Percentiles rank a stretch among this genome's conserved stretches.
Conservation (phyloP, 495 filamentous ascomycete genomes). For the Cercophora sp. region DNA sequence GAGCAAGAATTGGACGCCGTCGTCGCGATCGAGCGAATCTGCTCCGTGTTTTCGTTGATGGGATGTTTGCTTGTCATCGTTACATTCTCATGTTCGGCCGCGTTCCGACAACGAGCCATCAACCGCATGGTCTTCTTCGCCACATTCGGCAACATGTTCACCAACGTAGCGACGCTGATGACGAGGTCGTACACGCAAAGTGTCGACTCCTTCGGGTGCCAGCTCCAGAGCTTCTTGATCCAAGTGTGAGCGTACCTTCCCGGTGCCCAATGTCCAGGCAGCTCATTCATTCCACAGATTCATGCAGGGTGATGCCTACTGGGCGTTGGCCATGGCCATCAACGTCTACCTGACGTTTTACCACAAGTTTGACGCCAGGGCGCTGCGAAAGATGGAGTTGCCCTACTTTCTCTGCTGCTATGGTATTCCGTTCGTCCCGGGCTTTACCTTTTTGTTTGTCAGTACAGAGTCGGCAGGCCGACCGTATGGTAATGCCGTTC, state of each 20-base stretch:
- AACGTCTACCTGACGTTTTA: constrained; percentile 90
- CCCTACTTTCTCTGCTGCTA: constrained; percentile 72
- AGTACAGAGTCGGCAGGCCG: constrained; percentile 39
- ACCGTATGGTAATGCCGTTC: constrained; percentile 72
- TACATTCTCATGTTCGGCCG: constrained; percentile 59
- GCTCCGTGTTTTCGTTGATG: constrained; percentile 66
- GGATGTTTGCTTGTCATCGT: constrained; percentile 69
- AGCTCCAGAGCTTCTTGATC: constrained; percentile 70
- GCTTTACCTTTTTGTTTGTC: constrained; percentile 64
- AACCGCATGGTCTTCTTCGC: constrained; percentile 85
- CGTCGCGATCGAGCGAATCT: constrained; percentile 59
- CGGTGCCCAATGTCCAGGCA: background rate
- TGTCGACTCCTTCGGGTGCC: constrained; percentile 54
- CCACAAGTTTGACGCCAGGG: constrained; percentile 61
- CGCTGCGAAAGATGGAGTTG: constrained; percentile 65
- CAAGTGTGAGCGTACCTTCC: constrained; percentile 54
- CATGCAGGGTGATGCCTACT: constrained; percentile 72
- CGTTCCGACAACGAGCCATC: constrained; percentile 70
- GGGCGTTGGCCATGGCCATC: constrained; percentile 80
- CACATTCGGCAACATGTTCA: constrained; percentile 76
- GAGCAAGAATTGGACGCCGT: constrained; percentile 39
- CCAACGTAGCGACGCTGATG: constrained; percentile 75
- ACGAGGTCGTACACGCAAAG: constrained; percentile 52
- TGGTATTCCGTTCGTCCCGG: constrained; percentile 67
- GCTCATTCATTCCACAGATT: constrained; percentile 50